A percentile compares a stretch with the other conserved stretches of the same genome.
Conservation (phyloP, 805 yeast species). For the Candida chilensis region DNA sequence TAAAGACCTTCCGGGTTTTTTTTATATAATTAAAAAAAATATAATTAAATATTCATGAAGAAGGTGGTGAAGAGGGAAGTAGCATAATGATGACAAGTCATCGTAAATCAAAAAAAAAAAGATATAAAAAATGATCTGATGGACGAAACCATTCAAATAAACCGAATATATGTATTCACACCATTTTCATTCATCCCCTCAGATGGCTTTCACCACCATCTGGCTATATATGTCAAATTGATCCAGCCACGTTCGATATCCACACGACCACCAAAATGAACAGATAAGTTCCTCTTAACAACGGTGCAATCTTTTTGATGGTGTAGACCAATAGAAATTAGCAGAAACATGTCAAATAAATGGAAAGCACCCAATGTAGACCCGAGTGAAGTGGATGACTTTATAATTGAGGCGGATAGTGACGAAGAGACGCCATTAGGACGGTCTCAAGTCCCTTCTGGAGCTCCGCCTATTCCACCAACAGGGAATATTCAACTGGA, state of each 20-base stretch:
- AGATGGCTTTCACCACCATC: not conserved
- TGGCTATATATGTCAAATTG: no score
- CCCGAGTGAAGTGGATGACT: slow-evolving; percentile 6
- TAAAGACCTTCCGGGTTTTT: no score
- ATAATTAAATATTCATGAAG: not conserved
- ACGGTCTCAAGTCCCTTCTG: slow-evolving; percentile 8
- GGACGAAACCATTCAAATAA: not conserved
- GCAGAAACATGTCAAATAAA: not conserved
- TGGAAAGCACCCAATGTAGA: slow-evolving; percentile 4
- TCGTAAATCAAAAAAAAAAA: no score
- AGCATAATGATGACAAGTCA: no score
- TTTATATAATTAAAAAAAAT: no score
- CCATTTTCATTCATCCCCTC: not conserved
- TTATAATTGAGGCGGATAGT: slow-evolving; percentile 8
- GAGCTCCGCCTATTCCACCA: slow-evolving; percentile 6
- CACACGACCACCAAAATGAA: not conserved
- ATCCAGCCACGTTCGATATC: not conserved
- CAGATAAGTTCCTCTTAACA: not conserved
- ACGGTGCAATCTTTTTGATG: not conserved
- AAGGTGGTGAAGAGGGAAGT: no score
- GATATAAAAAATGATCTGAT: not conserved
- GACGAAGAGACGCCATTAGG: slow-evolving; percentile 1
- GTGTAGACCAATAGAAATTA: not conserved
- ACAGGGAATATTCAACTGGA: slow-evolving; percentile 2
- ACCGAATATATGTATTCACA: not conserved